Percentiles rank a stretch among this genome's conserved stretches.
Evolutionary conservation across 2,329 filamentous ascomycete species (phyloP).

Genomic region (Spiromastix sp.): DNA sequence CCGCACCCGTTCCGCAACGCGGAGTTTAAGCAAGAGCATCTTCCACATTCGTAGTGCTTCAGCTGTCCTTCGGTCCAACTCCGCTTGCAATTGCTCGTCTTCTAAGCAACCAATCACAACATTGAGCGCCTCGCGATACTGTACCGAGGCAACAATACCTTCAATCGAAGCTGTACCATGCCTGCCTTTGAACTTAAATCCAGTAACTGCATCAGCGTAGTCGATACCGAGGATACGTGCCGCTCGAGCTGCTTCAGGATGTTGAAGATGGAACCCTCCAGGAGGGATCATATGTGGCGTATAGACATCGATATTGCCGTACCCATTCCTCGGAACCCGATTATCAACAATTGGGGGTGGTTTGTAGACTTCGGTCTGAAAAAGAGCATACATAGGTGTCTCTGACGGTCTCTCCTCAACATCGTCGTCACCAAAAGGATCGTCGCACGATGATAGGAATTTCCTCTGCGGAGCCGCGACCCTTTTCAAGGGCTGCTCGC

Average conservation of each 20-base stretch:
- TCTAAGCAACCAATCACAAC: slow-evolving; percentile 59
- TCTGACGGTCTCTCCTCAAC: slow-evolving; percentile 40
- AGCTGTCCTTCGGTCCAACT: slow-evolving; percentile 43
- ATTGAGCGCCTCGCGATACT: slow-evolving; percentile 61
- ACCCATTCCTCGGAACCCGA: slow-evolving; percentile 53
- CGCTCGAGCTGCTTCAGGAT: slow-evolving; percentile 55
- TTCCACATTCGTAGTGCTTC: slow-evolving; percentile 48
- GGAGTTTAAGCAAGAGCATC: slow-evolving; percentile 50
- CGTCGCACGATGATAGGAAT: no score
- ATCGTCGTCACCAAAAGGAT: no score
- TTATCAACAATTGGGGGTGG: slow-evolving; percentile 68
- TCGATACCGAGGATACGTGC: slow-evolving; percentile 69
- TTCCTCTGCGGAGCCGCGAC: slow-evolving; percentile 23
- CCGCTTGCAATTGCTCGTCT: slow-evolving; percentile 53
- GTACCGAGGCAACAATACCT: slow-evolving; percentile 65
- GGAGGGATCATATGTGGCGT: slow-evolving; percentile 53
- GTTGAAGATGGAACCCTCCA: slow-evolving; percentile 48
- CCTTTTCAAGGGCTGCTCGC: slow-evolving; percentile 75
- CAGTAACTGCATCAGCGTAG: slow-evolving; percentile 80
- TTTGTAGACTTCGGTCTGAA: slow-evolving; percentile 59
- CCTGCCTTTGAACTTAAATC: slow-evolving; percentile 77
- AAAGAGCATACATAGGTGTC: slow-evolving; percentile 47
- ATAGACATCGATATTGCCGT: slow-evolving; percentile 54
- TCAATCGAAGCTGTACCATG: slow-evolving; percentile 74
- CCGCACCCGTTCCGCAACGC: slow-evolving; percentile 64